Evolutionary conservation across 371 early-diverging fungal genomes (phyloP), one percentile per base, ranked within the genome.

Genomic region (Mortierella sp.): DNA sequence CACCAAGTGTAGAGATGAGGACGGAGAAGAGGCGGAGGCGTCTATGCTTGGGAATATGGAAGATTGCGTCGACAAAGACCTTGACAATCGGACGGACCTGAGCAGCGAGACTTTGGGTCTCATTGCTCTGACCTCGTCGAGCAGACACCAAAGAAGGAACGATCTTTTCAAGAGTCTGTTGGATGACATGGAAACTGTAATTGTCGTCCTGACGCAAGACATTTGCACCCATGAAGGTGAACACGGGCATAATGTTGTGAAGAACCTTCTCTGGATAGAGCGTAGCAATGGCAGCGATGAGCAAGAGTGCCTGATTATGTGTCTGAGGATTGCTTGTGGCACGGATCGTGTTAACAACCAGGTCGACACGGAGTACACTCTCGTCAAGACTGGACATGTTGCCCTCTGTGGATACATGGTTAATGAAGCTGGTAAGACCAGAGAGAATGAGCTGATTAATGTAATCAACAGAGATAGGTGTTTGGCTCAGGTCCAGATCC

Each of bases 171-270:
- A 98, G 80, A 1, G 95, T 93, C 76, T 94, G 93, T 64, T 94
- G 93, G 72, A 98, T 97, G 11, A 98, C 96, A 65, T 94, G 93
- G 93, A 97, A 96, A 68, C 93, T 94, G 88, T 96, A 98, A 72
- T 92, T 92, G 81, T 98, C 98, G 82, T 98, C 98, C 82, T 96
- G 96, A 16, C 95, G 92, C 64, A 97, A 72, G 0, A 96, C 93
- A 72, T 94, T 96, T 57, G 95, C 95, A n/a, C 98, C 97, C 98
- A 98, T 96, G 75, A 98, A 98, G 9, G 97, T 98, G 75, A 98
- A 98, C 30, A 98, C 91, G 21, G 97, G 95, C 94, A 98, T 97
- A 60, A 97, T 93, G 81, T 96, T 93, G 73, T 94, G 89, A 56
- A 98, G 84, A 12, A 98, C 97, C 59, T 85, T 86, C 56, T 96